A percentile compares a stretch with the other conserved stretches of the same genome.
These are phyloP conservation scores for Fagus sylvatica DNA, from an alignment of 306 rosid species.

Conservation along the genomic window DNA sequence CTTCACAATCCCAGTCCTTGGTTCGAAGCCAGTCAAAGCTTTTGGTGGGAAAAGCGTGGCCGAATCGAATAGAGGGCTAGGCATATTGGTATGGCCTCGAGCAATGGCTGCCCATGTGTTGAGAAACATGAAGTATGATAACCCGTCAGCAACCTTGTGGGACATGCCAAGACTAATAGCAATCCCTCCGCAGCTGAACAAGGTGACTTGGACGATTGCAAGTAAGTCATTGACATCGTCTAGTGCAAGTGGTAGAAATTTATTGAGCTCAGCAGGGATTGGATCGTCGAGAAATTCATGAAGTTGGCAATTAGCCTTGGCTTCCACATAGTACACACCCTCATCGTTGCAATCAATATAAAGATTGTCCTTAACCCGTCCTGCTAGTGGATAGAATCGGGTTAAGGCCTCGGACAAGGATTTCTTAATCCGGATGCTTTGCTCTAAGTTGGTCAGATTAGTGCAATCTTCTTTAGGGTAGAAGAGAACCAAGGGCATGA, in stretches of 20 bases:
- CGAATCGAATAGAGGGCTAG: constrained; percentile 11
- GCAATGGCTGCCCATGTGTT: constrained; percentile 29
- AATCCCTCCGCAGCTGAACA: constrained; percentile 36
- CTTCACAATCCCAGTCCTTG: constrained; percentile 10
- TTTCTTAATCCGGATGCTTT: not conserved
- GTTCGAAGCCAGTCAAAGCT: constrained; percentile 7
- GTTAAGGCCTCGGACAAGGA: constrained; percentile 22
- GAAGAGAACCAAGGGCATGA: constrained; percentile 29
- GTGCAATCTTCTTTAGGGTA: not conserved
- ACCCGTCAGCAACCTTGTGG: constrained; percentile 37
- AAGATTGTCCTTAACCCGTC: constrained; percentile 7
- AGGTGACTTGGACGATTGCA: constrained; percentile 19
- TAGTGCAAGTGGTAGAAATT: constrained; percentile 16
- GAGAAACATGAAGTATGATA: constrained; percentile 25
- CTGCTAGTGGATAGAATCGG: constrained; percentile 24
- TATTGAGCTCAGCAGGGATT: constrained; percentile 10
- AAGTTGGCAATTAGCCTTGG: constrained; percentile 5
- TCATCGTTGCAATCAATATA: constrained; percentile 21
- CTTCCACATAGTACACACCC: constrained; percentile 8
- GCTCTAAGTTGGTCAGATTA: not conserved
- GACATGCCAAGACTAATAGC: constrained; percentile 26
- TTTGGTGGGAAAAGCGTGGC: constrained; percentile 22
- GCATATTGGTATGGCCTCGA: not conserved
- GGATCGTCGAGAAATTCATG: constrained; percentile 6
- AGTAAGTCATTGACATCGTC: constrained; percentile 12